phyloP scores from a whole-genome alignment of 2,329 filamentous ascomycete genomes.

The Talaromyces sp. region DNA sequence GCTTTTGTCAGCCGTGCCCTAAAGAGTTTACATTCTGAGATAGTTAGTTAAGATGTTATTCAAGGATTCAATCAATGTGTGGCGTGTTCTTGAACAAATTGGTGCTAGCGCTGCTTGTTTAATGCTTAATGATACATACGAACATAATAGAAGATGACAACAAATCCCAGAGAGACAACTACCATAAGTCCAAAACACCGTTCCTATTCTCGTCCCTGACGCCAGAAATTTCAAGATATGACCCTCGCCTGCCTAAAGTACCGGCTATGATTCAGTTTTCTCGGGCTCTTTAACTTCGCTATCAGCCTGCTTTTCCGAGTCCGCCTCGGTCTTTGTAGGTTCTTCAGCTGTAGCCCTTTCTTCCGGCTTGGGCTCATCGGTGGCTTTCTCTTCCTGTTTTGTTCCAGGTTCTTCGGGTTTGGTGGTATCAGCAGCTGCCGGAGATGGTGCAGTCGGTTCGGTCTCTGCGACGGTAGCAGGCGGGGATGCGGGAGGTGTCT shows the following conservation, averaged over 20 bases:
- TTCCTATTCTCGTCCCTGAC: slow-evolving; percentile 28
- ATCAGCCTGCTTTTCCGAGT: slow-evolving; percentile 32
- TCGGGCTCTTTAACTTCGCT: slow-evolving; percentile 32
- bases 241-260: background rate
- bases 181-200: slow-evolving; percentile 35
- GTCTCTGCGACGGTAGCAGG: slow-evolving; percentile 24
- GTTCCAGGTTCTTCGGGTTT: slow-evolving; percentile 19
- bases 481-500: slow-evolving; percentile 28
- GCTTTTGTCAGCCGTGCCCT: background rate
- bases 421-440: slow-evolving; percentile 26
- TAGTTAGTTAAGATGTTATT: background rate
- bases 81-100: background rate
- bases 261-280: slow-evolving; percentile 33
- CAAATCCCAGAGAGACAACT: slow-evolving; percentile 11
- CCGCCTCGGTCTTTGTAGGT: slow-evolving; percentile 28
- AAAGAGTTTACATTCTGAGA: background rate
- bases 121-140: slow-evolving; percentile 19
- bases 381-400: slow-evolving; percentile 22
- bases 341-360: slow-evolving; percentile 9
- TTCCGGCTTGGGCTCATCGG: slow-evolving; percentile 6
- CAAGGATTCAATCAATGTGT: background rate
- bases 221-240: slow-evolving; percentile 19
- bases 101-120: background rate
- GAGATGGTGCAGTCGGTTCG: slow-evolving; percentile 23
- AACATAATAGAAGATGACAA: slow-evolving; percentile 21